These are phyloP conservation scores for Sugiyamaella novakii DNA, from an alignment of 1,139 yeast species.

Conservation along the genomic window DNA sequence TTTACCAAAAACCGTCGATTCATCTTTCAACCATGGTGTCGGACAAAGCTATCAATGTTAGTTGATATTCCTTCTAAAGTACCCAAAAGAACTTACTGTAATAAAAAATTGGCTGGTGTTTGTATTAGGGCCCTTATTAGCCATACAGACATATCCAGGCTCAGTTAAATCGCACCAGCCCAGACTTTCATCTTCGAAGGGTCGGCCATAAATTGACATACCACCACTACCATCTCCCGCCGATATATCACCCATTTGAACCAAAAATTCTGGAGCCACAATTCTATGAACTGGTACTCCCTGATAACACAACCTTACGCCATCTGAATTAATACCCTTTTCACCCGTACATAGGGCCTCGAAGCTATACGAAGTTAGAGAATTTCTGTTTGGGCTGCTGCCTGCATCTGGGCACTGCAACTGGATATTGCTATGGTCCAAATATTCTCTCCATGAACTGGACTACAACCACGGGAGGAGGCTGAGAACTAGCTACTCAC, in stretches of 20 bases:
- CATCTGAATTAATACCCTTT: constrained; percentile 23
- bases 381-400: not conserved
- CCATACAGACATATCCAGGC: constrained; percentile 54
- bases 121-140: constrained; percentile 59
- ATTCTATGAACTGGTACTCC: constrained; percentile 64
- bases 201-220: constrained; percentile 36
- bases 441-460: too few species aligned
- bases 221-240: constrained; percentile 44
- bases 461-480: too few species aligned
- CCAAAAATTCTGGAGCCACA: constrained; percentile 66
- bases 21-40: constrained; percentile 53
- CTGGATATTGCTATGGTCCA: too few species aligned
- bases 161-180: constrained; percentile 37
- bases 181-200: constrained; percentile 65
- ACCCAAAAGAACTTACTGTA: constrained; percentile 35
- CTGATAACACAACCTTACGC: constrained; percentile 43
- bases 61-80: not conserved
- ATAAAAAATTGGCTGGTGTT: constrained; percentile 79
- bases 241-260: constrained; percentile 74
- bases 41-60: constrained; percentile 24
- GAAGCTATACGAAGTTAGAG: constrained; percentile 29
- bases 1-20: constrained; percentile 71
- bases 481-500: constrained; percentile 41
- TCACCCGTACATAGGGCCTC: constrained; percentile 40
- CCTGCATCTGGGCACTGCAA: too few species aligned